phyloP scores from a whole-genome alignment of 2,329 filamentous ascomycete genomes.

The Arthroderma uncinatum region DNA sequence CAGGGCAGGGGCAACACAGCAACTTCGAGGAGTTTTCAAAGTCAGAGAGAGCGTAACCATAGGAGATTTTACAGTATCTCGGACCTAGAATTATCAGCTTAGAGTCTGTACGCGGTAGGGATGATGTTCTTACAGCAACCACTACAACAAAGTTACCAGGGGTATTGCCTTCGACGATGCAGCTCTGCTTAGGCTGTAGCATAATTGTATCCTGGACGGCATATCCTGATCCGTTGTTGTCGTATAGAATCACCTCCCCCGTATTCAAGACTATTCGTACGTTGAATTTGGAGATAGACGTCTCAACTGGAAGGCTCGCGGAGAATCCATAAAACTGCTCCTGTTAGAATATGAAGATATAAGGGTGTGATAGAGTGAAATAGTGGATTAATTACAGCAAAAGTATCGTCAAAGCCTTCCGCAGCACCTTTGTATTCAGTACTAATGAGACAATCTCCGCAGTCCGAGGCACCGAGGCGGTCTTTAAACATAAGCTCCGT shows the following conservation, averaged over 20 bases:
- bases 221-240: conserved; percentile 11
- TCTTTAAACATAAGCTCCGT: conserved; percentile 10
- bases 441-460: conserved; percentile 8
- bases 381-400: conserved; percentile 7
- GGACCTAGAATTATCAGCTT: conserved; percentile 8
- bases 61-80: conserved; percentile 3
- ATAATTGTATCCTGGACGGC: conserved; percentile 12
- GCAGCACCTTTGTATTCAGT: conserved; percentile 9
- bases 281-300: conserved; percentile 10
- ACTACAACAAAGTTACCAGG: conserved; percentile 8
- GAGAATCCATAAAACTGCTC: conserved; percentile 12
- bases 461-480: conserved; percentile 8
- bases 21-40: conserved; percentile 9
- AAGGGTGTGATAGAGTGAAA: neutral
- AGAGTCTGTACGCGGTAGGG: neutral
- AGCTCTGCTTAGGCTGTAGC: conserved; percentile 12
- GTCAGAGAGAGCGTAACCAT: conserved; percentile 7
- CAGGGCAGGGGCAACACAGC: conserved; percentile 12
- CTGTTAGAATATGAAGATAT: neutral
- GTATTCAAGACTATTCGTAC: conserved; percentile 3
- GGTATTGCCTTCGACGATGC: conserved; percentile 2
- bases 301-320: conserved; percentile 2
- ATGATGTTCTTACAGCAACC: conserved; percentile 9
- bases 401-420: conserved; percentile 11
- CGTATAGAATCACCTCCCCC: conserved; percentile 4